Percentiles rank a stretch among this genome's conserved stretches.
phyloP scores from a whole-genome alignment of 257 asterid genomes.

The Fraxinus americana region DNA sequence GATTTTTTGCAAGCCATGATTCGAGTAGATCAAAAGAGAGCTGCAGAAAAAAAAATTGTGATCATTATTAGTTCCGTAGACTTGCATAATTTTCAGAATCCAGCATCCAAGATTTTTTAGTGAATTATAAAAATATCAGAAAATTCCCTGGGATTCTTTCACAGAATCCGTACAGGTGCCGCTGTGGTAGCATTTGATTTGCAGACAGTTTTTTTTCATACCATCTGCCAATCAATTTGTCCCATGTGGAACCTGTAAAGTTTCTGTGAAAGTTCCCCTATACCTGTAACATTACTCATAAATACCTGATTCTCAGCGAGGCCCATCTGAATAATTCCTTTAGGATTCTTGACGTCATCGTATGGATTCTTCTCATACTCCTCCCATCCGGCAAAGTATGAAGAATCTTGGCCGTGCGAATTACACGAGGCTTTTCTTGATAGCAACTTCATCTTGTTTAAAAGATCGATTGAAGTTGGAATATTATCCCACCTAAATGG shows the following conservation, averaged over 20 bases:
- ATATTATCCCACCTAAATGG: neutral
- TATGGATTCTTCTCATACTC: constrained; percentile 64
- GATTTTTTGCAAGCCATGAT: constrained; percentile 48
- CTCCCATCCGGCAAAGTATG: constrained; percentile 66
- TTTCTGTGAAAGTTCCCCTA: too few relatives aligned
- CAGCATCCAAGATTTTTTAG: too few relatives aligned
- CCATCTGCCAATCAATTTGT: too few relatives aligned
- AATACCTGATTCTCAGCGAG: constrained; percentile 60
- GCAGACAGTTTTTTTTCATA: too few relatives aligned
- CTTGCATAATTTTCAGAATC: neutral
- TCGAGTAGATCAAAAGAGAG: constrained; percentile 54
- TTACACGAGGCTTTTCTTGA: constrained; percentile 52
- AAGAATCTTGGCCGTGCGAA: constrained; percentile 63
- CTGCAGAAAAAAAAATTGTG: constrained; percentile 21
- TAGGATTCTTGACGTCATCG: constrained; percentile 41
- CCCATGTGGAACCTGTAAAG: too few relatives aligned
- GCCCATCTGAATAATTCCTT: constrained; percentile 66
- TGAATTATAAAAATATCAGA: too few relatives aligned
- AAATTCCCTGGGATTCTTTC: too few relatives aligned
- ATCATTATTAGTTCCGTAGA: neutral
- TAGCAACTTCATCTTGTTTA: constrained; percentile 39
- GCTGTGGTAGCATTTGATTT: too few relatives aligned
- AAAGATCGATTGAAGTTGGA: neutral
- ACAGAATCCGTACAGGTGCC: too few relatives aligned
- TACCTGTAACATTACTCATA: too few relatives aligned